Evolutionary conservation across 1,139 yeast species (phyloP), one percentile per base, ranked within the genome.

Genomic region (Debaryomyces robertsiae): DNA sequence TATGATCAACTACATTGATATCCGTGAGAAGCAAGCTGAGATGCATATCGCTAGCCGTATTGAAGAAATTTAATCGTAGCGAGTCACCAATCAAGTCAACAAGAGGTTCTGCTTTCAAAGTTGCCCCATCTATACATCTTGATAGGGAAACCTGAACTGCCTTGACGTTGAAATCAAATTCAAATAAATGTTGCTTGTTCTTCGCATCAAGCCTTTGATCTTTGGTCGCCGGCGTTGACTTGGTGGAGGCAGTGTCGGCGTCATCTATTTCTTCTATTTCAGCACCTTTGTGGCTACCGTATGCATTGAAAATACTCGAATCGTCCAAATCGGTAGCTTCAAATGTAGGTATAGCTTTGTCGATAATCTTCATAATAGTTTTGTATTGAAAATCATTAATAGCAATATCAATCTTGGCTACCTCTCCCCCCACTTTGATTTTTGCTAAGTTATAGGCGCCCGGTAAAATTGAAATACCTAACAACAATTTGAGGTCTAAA

Each of bases 331-430:
- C 73, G 1, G 47, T 36, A 17, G 45, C 52, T 9, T 70, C 78
- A 44, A 81, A 67, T 36, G 75, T 67, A 1, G 97, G 97, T 13
- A 91, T 72, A 22, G 86, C 80, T 16, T 71, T 75, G 44, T 85
- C 86, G 36, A 90, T 66, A 35, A 93, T 69, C 43, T 82, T 80
- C 91, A 93, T 83, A 54, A 93, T 69, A 1, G 91, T 80, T 57
- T 89, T 87, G 64, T 94, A 94, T 55, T 94, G 96, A 51, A 82
- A 84, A 58, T 94, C 98, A 50, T 89, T 88, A 56, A 93, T 64
- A 19, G 86, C 76, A 6, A 94, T 80, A 25, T 73, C 72, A 46
- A 94, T 73, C 27, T 69, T 67, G 0, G 97, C 96, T n/a, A 94
- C 76, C 46, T 82, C 82, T 10, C 95, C 97, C 17, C 89, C 81